Evolutionary conservation across 108 stramenopile species (phyloP).

Genomic region (Epithemia pelagica): DNA sequence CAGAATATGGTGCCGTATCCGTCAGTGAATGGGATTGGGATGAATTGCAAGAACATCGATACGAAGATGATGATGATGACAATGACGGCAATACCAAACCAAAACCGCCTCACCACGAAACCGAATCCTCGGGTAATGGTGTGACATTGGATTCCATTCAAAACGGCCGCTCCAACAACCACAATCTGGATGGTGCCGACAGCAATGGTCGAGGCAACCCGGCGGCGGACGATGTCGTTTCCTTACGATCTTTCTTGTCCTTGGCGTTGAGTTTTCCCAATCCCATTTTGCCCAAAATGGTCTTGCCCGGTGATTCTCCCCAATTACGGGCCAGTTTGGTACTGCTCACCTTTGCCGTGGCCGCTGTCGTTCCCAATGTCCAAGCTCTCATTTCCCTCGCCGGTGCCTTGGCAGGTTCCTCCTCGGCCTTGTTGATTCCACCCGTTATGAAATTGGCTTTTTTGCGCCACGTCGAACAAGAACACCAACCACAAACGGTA

Average conservation of each 20-base stretch:
- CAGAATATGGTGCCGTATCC: constrained; percentile 35
- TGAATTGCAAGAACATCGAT: constrained; percentile 7
- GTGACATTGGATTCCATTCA: background rate
- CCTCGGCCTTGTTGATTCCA: constrained; percentile 56
- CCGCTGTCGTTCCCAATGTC: constrained; percentile 59
- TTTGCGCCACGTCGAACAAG: constrained; percentile 31
- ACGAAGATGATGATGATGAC: constrained; percentile 5
- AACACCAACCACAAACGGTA: too few relatives aligned
- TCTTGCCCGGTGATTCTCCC: constrained; percentile 33
- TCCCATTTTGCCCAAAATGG: constrained; percentile 14
- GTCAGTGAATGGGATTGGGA: constrained; percentile 2
- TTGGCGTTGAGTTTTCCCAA: background rate
- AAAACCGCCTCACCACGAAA: too few relatives aligned
- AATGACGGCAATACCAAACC: background rate
- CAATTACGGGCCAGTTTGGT: constrained; percentile 40
- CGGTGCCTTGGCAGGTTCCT: constrained; percentile 59
- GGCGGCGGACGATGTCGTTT: constrained; percentile 8
- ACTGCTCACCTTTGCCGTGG: constrained; percentile 46
- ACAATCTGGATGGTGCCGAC: constrained; percentile 19
- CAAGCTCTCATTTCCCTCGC: constrained; percentile 55
- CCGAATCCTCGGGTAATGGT: background rate
- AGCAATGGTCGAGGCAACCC: constrained; percentile 5
- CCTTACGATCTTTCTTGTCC: background rate
- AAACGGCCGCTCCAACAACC: too few relatives aligned
- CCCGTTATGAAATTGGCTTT: constrained; percentile 53